Percentiles rank a stretch among this genome's conserved stretches.
Conservation (phyloP, 2,329 filamentous ascomycete species). For the Diaporthe sp. region DNA sequence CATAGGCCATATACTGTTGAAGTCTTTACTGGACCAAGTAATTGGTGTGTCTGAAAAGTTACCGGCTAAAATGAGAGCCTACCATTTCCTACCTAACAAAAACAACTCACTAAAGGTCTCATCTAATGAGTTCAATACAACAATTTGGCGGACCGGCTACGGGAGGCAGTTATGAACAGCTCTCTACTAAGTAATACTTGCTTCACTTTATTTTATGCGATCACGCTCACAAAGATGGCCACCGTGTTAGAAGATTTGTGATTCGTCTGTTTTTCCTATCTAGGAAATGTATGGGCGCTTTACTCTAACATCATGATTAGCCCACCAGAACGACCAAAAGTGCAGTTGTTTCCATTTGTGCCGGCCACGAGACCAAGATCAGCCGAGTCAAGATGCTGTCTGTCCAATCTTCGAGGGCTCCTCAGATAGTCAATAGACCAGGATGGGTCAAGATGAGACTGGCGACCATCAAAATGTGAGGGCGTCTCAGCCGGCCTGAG, state of each 20-base stretch:
- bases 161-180: not conserved
- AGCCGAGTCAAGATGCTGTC: not conserved
- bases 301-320: constrained; percentile 15
- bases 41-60: not conserved
- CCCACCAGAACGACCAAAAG: constrained; percentile 8
- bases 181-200: not conserved
- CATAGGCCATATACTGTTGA: no score
- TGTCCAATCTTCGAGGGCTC: not conserved
- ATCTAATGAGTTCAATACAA: not conserved
- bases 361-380: not conserved
- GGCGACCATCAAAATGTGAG: not conserved
- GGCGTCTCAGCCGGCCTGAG: not conserved
- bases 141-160: not conserved
- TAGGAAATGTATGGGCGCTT: constrained; percentile 1
- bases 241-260: not conserved
- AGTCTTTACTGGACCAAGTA: not conserved
- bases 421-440: not conserved
- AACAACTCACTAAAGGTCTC: not conserved
- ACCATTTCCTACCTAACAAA: not conserved
- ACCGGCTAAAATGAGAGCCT: not conserved
- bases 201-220: not conserved
- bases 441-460: not conserved
- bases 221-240: not conserved
- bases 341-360: constrained; percentile 1
- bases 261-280: not conserved